Base-by-base conservation (phyloP, 2,329 filamentous ascomycete species). In the Hypoxylon sp. region DNA sequence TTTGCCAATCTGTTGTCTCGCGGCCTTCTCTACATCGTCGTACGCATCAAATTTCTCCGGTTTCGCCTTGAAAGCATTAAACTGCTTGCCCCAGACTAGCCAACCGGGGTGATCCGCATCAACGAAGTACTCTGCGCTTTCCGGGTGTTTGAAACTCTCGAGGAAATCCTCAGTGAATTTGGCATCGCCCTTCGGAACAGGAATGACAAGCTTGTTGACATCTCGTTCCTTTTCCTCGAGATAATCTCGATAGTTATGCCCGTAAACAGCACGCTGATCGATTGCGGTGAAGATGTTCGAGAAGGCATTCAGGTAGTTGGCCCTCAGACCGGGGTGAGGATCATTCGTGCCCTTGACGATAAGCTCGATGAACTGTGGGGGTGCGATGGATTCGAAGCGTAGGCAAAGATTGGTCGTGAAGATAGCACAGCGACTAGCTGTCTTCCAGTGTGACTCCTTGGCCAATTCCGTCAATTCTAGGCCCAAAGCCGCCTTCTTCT, bases 71-170 rank as follows among this genome's bases (percentile, higher is more conserved):
- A 91, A 94, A 0, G 91, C 96, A 13, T 90, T 90, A 84, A 98
- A 95, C 33, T 87, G 89, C 80, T 96, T 93, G 58, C 92, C 92
- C 96, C 96, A 99, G 0, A 97, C 94, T 17, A 99, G 86, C 97
- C 97, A 99, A 33, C 96, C 96, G 3, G 95, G 94, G 77, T 97
- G 92, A 77, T 98, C 95, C 60, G 90, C 88, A 77, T 99, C 96
- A 50, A 98, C 90, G 78, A 94, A 97, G 79, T 97, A 97, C 70
- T 97, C 90, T 0, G 93, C 91, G 33, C 90, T 74, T 11, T 83
- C 90, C 5, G 91, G 90, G 52, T 92, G 86, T 9, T 90, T 90
- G 78, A 99, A 99, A 22, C 88, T 87, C 1, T 89, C 86, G 5
- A 99, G 84, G 76, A 94, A 97, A 24, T 90, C 87, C 60, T 90